Evolutionary conservation across 2,329 filamentous ascomycete genomes (phyloP).

Genomic region (Pseudogymnoascus sp.): DNA sequence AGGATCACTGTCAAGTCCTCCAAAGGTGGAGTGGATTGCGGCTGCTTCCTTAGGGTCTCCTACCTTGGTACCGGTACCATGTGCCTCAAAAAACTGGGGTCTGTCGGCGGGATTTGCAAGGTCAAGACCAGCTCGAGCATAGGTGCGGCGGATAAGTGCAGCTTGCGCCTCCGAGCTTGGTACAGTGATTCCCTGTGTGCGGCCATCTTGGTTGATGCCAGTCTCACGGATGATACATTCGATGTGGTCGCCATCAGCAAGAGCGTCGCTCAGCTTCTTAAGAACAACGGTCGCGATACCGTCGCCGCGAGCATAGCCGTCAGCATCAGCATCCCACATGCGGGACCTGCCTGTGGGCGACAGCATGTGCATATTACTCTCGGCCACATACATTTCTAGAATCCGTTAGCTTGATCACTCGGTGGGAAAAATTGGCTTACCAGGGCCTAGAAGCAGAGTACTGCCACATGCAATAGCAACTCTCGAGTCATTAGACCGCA

Average conservation of each 20-base stretch:
- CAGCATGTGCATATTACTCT: conserved; percentile 22
- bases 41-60: conserved; percentile 24
- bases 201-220: conserved; percentile 37
- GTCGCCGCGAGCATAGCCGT: conserved; percentile 41
- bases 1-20: conserved; percentile 14
- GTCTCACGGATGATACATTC: conserved; percentile 35
- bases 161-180: conserved; percentile 33
- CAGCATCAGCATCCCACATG: conserved; percentile 32
- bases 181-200: conserved; percentile 35
- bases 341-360: conserved; percentile 27
- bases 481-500: conserved; percentile 18
- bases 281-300: conserved; percentile 34
- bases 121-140: conserved; percentile 19
- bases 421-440: conserved; percentile 18
- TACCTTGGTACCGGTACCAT: conserved; percentile 25
- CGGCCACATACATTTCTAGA: conserved; percentile 26
- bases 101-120: background rate
- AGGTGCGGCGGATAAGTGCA: conserved; percentile 28
- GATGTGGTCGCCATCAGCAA: conserved; percentile 38
- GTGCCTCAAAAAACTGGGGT: conserved; percentile 20
- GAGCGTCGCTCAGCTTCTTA: conserved; percentile 40
- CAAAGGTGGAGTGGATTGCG: conserved; percentile 18
- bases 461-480: conserved; percentile 21
- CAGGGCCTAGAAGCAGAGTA: conserved; percentile 19
- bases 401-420: conserved; percentile 13